Evolutionary conservation across 805 yeast species (phyloP).

Genomic region (Scheffersomyces ergatensis): DNA sequence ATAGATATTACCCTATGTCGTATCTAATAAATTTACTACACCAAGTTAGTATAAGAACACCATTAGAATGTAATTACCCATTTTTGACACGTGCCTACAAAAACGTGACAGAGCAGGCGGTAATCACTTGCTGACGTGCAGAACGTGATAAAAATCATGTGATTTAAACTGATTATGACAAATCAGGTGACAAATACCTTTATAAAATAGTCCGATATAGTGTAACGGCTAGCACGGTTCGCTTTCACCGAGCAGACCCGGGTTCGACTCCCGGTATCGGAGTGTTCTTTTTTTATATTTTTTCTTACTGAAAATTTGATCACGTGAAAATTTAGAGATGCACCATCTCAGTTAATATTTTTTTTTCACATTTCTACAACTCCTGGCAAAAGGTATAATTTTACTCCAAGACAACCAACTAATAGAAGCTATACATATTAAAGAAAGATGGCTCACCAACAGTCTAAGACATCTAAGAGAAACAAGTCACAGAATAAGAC

Average conservation of each 20-base stretch:
- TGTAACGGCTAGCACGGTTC: constrained; percentile 56
- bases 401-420: not conserved
- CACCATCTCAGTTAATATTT: constrained; percentile 2
- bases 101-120: no score
- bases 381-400: not conserved
- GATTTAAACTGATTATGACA: no score
- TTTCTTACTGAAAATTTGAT: not conserved
- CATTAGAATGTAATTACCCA: no score
- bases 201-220: constrained; percentile 54
- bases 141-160: no score
- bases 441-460: constrained; percentile 51
- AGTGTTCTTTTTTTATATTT: constrained; percentile 13
- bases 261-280: constrained; percentile 90
- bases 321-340: constrained; percentile 1
- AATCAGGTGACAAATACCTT: no score
- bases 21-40: no score
- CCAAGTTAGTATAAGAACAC: no score
- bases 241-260: constrained; percentile 59
- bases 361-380: constrained; percentile 1
- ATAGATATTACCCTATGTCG: no score
- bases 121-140: no score
- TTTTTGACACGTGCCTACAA: no score
- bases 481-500: constrained; percentile 49
- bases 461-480: constrained; percentile 60
- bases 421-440: not conserved